Evolutionary conservation across 2,329 filamentous ascomycete species (phyloP), one percentile per base, ranked within the genome.

Genomic region (Aspergillus sp.): DNA sequence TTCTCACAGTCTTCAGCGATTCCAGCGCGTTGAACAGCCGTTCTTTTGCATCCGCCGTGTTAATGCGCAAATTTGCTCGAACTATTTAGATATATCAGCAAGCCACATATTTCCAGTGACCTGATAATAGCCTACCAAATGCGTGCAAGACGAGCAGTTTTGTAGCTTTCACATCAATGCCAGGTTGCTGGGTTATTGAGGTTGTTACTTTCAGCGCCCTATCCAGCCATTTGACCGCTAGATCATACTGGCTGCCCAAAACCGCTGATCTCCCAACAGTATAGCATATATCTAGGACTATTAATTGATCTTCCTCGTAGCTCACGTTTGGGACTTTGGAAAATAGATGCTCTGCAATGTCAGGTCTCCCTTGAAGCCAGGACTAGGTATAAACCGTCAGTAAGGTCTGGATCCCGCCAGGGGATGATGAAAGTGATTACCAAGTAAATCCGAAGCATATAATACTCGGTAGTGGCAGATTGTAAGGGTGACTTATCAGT

Each of bases 271-370:
- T 81, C 4, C 89, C 89, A 33, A 95, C 86, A 46, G 85, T 81
- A 50, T 83, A 87, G 6, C 90, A 72, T 2, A 84, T 69, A 53
- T 89, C 83, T 4, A 82, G 77, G 35, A 90, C 72, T 1, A 74
- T 74, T 2, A 64, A 49, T 0, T 75, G 63, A 35, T 82, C 74
- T 2, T 79, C 60, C 1, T 59, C 42, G 41, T 56, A 19, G 56
- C 57, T 32, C 54, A 62, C 7, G 67, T 62, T n/a, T 48, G 67
- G 54, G 37, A 80, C 66, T 54, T 86, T 86, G 31, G 65, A 66
- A 62, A 85, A 90, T 73, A 93, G 81, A 62, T 88, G 81, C 43
- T 95, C 88, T 27, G 88, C 87, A 38, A 90, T 77, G 45, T 91
- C 86, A 10, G 86, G 72, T 33, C 84, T 79, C 33, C 79, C 74